Conservation (phyloP, 2,329 filamentous ascomycete genomes). For the Escovopsis sp. region DNA sequence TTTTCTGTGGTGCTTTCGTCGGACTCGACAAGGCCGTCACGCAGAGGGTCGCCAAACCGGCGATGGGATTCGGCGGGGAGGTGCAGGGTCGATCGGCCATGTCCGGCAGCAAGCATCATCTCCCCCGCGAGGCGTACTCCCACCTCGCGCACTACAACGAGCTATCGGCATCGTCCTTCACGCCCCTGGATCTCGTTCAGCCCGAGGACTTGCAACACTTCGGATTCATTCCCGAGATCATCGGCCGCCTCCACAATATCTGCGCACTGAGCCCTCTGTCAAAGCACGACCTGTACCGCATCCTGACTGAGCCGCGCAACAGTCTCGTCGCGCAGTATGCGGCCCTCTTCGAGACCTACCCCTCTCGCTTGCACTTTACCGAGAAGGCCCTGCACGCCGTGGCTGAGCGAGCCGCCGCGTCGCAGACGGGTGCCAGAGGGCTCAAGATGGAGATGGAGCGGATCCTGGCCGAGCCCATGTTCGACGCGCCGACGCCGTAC, state of each 20-base stretch:
- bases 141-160: constrained; percentile 41
- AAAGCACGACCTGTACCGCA: constrained; percentile 56
- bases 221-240: constrained; percentile 87
- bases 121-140: constrained; percentile 46
- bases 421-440: constrained; percentile 62
- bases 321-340: constrained; percentile 79
- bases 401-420: constrained; percentile 47
- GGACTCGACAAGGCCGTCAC: constrained; percentile 79
- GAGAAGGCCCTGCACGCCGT: constrained; percentile 67
- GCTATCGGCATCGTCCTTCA: constrained; percentile 26
- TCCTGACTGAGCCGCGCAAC: constrained; percentile 86
- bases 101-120: constrained; percentile 37
- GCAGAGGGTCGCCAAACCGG: constrained; percentile 69
- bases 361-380: constrained; percentile 73
- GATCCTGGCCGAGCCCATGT: constrained; percentile 66
- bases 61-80: constrained; percentile 83
- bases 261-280: constrained; percentile 70
- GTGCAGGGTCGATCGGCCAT: constrained; percentile 45
- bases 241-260: constrained; percentile 85
- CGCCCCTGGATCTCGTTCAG: constrained; percentile 55
- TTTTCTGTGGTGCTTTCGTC: constrained; percentile 91
- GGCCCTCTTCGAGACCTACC: constrained; percentile 65
- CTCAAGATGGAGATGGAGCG: constrained; percentile 71
- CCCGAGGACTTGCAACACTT: constrained; percentile 68
- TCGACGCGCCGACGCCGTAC: constrained; percentile 62